These are phyloP conservation scores for Cryphonectria japonica DNA, from an alignment of 2,329 filamentous ascomycete species.

Conservation along the genomic window DNA sequence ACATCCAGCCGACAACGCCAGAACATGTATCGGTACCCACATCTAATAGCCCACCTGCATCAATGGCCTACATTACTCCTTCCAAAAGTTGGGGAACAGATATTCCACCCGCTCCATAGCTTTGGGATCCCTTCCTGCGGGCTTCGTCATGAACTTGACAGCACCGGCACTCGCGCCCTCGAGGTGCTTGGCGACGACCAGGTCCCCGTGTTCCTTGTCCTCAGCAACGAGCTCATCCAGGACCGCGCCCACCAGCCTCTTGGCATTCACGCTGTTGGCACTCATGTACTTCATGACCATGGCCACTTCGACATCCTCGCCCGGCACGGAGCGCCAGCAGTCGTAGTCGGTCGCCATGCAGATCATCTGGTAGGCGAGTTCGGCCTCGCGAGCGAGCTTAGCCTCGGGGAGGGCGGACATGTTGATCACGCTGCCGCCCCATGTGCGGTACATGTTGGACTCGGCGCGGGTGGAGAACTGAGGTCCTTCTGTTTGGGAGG, in stretches of 20 bases:
- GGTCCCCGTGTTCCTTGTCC: conserved; percentile 72
- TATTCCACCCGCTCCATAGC: conserved; percentile 81
- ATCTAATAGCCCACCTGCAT: background rate
- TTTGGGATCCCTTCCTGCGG: conserved; percentile 71
- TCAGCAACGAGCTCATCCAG: conserved; percentile 70
- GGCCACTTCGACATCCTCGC: conserved; percentile 84
- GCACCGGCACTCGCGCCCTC: conserved; percentile 77
- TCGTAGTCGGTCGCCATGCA: conserved; percentile 99
- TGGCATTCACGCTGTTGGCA: conserved; percentile 87
- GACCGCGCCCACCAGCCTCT: conserved; percentile 81
- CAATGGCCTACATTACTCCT: conserved; percentile 34
- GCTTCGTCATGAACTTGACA: conserved; percentile 80
- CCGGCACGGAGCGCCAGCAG: conserved; percentile 79
- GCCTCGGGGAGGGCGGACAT: conserved; percentile 96
- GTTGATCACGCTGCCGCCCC: conserved; percentile 96
- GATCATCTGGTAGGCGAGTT: conserved; percentile 97
- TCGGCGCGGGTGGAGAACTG: conserved; percentile 97
- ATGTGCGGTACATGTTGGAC: conserved; percentile 90
- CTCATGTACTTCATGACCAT: conserved; percentile 98
- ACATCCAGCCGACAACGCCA: conserved; percentile 6
- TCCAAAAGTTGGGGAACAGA: conserved; percentile 82
- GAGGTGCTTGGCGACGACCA: conserved; percentile 81
- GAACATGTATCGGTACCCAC: background rate
- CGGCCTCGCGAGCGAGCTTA: conserved; percentile 93
- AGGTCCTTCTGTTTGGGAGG: conserved; percentile 73